Evolutionary conservation across 2,329 filamentous ascomycete species (phyloP).

Genomic region (Cordyceps cateniannulata): DNA sequence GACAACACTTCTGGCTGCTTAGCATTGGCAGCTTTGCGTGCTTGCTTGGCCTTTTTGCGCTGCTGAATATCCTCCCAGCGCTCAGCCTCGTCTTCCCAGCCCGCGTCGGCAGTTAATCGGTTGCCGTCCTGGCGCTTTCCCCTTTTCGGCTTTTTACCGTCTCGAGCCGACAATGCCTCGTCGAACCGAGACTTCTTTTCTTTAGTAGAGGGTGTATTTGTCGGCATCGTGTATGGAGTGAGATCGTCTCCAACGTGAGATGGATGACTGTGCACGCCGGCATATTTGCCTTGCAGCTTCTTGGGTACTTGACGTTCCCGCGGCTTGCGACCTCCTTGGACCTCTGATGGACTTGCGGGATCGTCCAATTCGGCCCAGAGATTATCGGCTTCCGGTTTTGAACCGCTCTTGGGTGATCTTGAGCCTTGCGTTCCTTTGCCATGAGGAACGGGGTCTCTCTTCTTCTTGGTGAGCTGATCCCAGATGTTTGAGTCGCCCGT

Average conservation of each 20-base stretch:
- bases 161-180: background rate
- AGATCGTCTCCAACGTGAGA: constrained; percentile 10
- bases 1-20: constrained; percentile 39
- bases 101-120: constrained; percentile 21
- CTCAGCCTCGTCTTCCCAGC: constrained; percentile 33
- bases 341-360: background rate
- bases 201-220: background rate
- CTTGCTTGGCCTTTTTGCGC: constrained; percentile 37
- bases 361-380: constrained; percentile 19
- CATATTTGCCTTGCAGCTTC: constrained; percentile 8
- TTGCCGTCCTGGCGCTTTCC: background rate
- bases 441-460: background rate
- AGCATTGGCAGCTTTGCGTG: constrained; percentile 32
- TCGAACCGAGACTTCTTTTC: background rate
- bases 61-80: constrained; percentile 33
- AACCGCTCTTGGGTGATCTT: background rate
- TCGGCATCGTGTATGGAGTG: background rate
- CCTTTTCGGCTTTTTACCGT: constrained; percentile 9
- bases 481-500: constrained; percentile 13
- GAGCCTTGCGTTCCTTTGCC: background rate
- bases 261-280: constrained; percentile 2
- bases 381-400: background rate
- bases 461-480: constrained; percentile 15
- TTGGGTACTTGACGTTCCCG: constrained; percentile 1
- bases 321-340: background rate